A percentile compares a stretch with the other conserved stretches of the same genome.
Conservation (phyloP, 1,284 basidiomycete species). For the Boletus semigastroideus region DNA sequence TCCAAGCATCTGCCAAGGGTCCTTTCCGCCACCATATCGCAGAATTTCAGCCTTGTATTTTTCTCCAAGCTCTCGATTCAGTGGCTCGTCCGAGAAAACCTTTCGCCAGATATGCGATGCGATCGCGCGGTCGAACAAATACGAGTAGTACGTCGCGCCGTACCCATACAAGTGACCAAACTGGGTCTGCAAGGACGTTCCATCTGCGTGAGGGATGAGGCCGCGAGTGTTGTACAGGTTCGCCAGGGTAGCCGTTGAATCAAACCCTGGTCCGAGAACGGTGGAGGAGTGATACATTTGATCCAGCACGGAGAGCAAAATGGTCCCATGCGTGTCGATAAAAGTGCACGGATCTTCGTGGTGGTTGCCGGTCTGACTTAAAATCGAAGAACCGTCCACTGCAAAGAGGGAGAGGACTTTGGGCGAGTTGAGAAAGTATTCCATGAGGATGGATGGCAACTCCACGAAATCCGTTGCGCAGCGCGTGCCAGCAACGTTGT, state of each 20-base stretch:
- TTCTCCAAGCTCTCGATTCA: conserved; percentile 71
- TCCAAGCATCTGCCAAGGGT: conserved; percentile 95
- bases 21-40: conserved; percentile 83
- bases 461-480: conserved; percentile 99
- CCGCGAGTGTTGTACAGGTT: conserved; percentile 69
- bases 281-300: conserved; percentile 84
- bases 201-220: conserved; percentile 76
- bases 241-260: conserved; percentile 70
- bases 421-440: conserved; percentile 89
- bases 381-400: conserved; percentile 41
- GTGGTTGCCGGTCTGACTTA: conserved; percentile 51
- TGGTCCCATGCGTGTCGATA: conserved; percentile 90
- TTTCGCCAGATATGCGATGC: conserved; percentile 86
- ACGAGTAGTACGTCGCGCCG: conserved; percentile 97
- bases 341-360: conserved; percentile 71
- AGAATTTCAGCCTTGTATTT: conserved; percentile 78
- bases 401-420: conserved; percentile 81
- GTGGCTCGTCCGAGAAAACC: conserved; percentile 67
- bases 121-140: conserved; percentile 94
- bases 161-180: conserved; percentile 97
- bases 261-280: conserved; percentile 56
- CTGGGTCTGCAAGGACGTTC: conserved; percentile 91
- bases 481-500: conserved; percentile 97
- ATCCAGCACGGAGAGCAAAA: conserved; percentile 87
- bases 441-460: conserved; percentile 97